Conservation (phyloP, 1,139 yeast species). For the Saccharomyces hybrid region DNA sequence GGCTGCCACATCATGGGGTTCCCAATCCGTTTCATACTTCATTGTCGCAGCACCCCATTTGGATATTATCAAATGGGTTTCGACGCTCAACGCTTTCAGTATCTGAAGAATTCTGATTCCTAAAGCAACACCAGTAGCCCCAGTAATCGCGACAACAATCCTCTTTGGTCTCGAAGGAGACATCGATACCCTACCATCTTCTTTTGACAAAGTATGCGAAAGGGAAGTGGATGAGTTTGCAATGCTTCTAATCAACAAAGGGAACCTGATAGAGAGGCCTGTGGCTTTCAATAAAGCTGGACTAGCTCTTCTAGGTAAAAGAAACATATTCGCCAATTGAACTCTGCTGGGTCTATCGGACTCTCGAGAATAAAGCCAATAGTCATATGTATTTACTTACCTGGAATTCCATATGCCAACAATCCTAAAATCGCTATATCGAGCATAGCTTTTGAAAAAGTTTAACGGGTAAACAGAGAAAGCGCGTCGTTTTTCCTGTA, state of each 20-base stretch:
- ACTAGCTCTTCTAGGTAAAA: background rate
- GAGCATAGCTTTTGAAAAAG: too few relatives aligned
- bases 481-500: too few relatives aligned
- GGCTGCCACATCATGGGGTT: constrained; percentile 11
- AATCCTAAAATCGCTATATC: too few relatives aligned
- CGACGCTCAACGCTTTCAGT: constrained; percentile 13
- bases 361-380: background rate
- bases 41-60: constrained; percentile 25
- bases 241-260: background rate
- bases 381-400: background rate
- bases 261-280: background rate
- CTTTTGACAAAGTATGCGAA: background rate
- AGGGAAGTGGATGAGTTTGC: background rate
- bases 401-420: too few relatives aligned
- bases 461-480: too few relatives aligned
- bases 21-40: constrained; percentile 22
- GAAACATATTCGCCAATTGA: background rate
- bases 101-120: constrained; percentile 17
- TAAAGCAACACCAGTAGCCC: constrained; percentile 21
- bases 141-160: constrained; percentile 23
- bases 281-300: background rate
- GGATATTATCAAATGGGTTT: constrained; percentile 21
- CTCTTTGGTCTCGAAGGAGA: constrained; percentile 9
- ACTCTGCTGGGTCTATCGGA: background rate
- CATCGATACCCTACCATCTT: background rate